Conservation (phyloP, 1,139 yeast species). For the Pneumocystis sp. region DNA sequence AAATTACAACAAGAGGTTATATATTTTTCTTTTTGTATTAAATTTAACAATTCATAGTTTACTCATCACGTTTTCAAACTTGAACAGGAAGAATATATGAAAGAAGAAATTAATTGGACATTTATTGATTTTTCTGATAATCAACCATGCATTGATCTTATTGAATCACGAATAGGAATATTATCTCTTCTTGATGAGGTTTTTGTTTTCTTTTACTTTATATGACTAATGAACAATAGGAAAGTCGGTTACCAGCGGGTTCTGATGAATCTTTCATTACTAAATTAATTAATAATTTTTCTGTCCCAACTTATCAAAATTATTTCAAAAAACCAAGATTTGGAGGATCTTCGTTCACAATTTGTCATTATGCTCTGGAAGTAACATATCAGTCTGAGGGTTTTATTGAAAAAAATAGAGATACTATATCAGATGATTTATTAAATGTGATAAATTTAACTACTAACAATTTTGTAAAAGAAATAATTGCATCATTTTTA, state of each 20-base stretch:
- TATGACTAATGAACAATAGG: slow-evolving; percentile 23
- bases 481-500: slow-evolving; percentile 49
- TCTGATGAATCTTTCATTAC: slow-evolving; percentile 85
- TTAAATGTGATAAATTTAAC: slow-evolving; percentile 66
- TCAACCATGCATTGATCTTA: slow-evolving; percentile 89
- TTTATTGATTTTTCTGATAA: slow-evolving; percentile 93
- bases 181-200: slow-evolving; percentile 69
- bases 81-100: slow-evolving; percentile 87
- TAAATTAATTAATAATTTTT: slow-evolving; percentile 74
- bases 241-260: slow-evolving; percentile 87
- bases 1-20: slow-evolving; percentile 71
- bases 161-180: slow-evolving; percentile 81
- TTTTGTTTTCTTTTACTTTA: background rate
- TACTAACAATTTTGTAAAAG: slow-evolving; percentile 46
- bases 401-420: slow-evolving; percentile 91
- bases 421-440: slow-evolving; percentile 92
- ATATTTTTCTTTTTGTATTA: background rate
- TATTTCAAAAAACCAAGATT: slow-evolving; percentile 89
- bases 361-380: slow-evolving; percentile 87
- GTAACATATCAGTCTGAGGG: slow-evolving; percentile 89
- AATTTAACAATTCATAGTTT: slow-evolving; percentile 26
- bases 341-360: slow-evolving; percentile 81
- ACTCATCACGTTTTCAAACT: slow-evolving; percentile 93
- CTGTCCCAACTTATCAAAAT: slow-evolving; percentile 50
- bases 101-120: slow-evolving; percentile 91